Evolutionary conservation across 2,329 filamentous ascomycete genomes (phyloP), one percentile per base, ranked within the genome.

Genomic region (Paraphoma sp.): DNA sequence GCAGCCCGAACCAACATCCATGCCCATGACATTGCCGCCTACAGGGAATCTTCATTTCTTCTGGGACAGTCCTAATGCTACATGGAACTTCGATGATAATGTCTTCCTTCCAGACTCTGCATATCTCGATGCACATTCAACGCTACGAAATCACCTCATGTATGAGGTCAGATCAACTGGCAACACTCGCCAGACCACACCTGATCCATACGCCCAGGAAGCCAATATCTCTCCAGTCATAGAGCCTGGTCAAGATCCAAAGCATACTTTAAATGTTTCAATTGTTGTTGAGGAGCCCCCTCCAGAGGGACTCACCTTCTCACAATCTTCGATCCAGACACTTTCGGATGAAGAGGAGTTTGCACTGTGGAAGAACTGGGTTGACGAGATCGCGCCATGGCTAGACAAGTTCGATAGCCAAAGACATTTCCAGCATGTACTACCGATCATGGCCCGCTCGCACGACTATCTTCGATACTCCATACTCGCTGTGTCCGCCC

Each of bases 371-470:
- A 64, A 65, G 16, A 65, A 84, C 45, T 86, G 83, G 67, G 78
- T 85, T 14, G 76, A 79, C 0, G 82, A 85, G 58, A 80, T 84
- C 30, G 82, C 83, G 1, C 80, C 80, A 12, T 84, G 83, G 82
- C 78, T 84, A 1, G 83, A 85, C 54, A 85, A 83, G 72, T 84
- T 85, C 49, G 83, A 85, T 60, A 75, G 76, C 30, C 72, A 81
- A 46, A 73, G 78, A 1, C 78, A 82, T 29, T 85, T 84, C 58
- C 79, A 80, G 17, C 77, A 80, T 6, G 78, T 79, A 5, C 72
- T 84, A 4, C 81, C 83, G 0, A 76, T 78, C 16, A 78, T 84
- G 65, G 79, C 81, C 1, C 77, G 78, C 29, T 68, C 75, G 5
- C 75, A 80, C 2, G 72, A 76, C 1, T 79, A 83, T 47, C 71